Conservation (phyloP, 129 eudicot genomes). For the Helianthus tuberosus region DNA sequence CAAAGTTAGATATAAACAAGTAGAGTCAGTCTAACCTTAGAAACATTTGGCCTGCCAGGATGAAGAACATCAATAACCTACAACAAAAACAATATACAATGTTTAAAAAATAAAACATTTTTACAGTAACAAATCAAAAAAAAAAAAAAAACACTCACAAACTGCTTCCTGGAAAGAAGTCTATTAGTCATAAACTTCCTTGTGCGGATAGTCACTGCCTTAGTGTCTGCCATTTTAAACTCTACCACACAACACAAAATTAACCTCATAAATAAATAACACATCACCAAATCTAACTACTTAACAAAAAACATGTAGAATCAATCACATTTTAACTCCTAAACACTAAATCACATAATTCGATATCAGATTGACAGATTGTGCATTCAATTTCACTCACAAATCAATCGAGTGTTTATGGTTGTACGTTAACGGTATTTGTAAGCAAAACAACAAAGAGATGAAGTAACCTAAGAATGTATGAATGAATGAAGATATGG, state of each 20-base stretch:
- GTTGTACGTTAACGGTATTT: too few relatives aligned
- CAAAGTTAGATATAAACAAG: not conserved
- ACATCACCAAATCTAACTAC: conserved; percentile 2
- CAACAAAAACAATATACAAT: not conserved
- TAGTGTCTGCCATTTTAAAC: conserved; percentile 63
- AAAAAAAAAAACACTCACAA: conserved; percentile 37
- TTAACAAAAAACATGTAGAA: not conserved
- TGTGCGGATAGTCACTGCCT: conserved; percentile 76
- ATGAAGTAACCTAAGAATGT: not conserved
- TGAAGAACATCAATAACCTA: conserved; percentile 84
- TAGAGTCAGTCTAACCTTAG: conserved; percentile 52
- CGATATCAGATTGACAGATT: not conserved
- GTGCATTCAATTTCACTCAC: not conserved
- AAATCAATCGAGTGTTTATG: not conserved
- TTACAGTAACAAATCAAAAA: not conserved
- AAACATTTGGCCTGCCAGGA: conserved; percentile 79
- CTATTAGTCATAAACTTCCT: conserved; percentile 90
- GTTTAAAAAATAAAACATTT: not conserved
- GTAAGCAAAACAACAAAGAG: too few relatives aligned
- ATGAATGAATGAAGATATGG: not conserved
- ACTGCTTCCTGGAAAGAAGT: conserved; percentile 83
- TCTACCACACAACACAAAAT: not conserved
- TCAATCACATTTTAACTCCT: not conserved
- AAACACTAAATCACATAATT: not conserved
- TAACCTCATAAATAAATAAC: not conserved